Percentiles rank a stretch among this genome's conserved stretches.
These are phyloP conservation scores for Nicotiana otophora DNA, from an alignment of 257 asterid species.

Conservation along the genomic window DNA sequence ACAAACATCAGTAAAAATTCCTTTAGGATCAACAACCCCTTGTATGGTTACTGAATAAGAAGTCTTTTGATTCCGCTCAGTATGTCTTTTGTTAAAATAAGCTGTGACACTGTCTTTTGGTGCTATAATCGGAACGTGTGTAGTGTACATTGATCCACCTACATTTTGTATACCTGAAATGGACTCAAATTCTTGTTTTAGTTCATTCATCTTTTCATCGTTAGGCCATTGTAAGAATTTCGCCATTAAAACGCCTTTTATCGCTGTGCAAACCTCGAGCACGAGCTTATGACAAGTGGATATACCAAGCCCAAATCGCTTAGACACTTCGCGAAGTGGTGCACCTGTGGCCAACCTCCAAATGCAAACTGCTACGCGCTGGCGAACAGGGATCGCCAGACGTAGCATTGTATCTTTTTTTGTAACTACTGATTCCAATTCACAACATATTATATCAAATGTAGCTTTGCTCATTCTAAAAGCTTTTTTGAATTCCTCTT, in stretches of 20 bases:
- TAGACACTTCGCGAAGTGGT: slow-evolving; percentile 81
- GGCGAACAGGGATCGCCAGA: slow-evolving; percentile 75
- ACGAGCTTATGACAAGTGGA: slow-evolving; percentile 89
- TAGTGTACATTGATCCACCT: slow-evolving; percentile 64
- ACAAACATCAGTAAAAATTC: slow-evolving; percentile 67
- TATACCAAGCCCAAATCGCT: slow-evolving; percentile 77
- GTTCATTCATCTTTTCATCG: slow-evolving; percentile 20
- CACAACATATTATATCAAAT: slow-evolving; percentile 57
- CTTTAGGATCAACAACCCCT: slow-evolving; percentile 63
- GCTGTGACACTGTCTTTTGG: slow-evolving; percentile 53
- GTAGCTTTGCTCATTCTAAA: slow-evolving; percentile 74
- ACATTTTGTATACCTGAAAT: slow-evolving; percentile 50
- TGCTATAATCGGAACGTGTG: slow-evolving; percentile 72
- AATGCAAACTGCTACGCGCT: slow-evolving; percentile 83
- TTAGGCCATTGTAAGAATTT: slow-evolving; percentile 80
- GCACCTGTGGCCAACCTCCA: slow-evolving; percentile 90
- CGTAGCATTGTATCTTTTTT: slow-evolving; percentile 87
- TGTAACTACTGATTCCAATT: slow-evolving; percentile 59
- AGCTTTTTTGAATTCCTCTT: slow-evolving; percentile 54
- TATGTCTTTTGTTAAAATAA: slow-evolving; percentile 71
- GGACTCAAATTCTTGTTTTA: slow-evolving; percentile 33
- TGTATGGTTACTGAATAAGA: slow-evolving; percentile 75
- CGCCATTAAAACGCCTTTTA: slow-evolving; percentile 55
- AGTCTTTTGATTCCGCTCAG: slow-evolving; percentile 73
- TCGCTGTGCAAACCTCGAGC: slow-evolving; percentile 78